Evolutionary conservation across 805 yeast species (phyloP), one percentile per base, ranked within the genome.

Genomic region (Kluyveromyces siamensis): DNA sequence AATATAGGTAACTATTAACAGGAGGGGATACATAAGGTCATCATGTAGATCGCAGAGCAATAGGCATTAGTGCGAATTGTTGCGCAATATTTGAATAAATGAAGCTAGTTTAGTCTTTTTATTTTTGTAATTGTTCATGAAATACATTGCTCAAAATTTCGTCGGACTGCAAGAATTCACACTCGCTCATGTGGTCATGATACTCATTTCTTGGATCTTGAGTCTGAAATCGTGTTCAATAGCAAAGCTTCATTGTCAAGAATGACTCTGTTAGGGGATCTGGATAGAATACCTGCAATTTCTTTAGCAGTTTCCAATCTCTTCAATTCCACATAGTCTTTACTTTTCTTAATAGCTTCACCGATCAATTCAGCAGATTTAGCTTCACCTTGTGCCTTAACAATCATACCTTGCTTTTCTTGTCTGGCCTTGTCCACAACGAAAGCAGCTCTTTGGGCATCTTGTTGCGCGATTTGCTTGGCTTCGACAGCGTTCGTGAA

Each of bases 401-500:
- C 97, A 54, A 93, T 95, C 73, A 88, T 76, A 65, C 95, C 95
- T 71, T 93, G 98, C 68, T 93, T 93, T 72, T 93, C 98, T 71
- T 93, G 99, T 59, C 87, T 81, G 8, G 99, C 99, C 66, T 89
- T 87, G 68, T 93, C 99, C 47, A 93, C 99, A 40, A 93, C 75
- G 58, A 90, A 93, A 0, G 98, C 97, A 8, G 99, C 98, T 68
- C 96, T 83, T 72, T 93, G 97, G 18, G 99, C 98, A 66, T 93
- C 99, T 74, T 93, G 99, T 70, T 93, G 99, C 27, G 99, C 98
- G 70, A 93, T 93, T 74, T 93, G 99, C 71, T 93, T 93, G 50
- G 96, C 96, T 72, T 93, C 99, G 48, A 93, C 99, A 5, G 98
- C 98, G 41, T 85, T 82, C 40, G 98, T 90, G 68, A 93, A 93